Conservation (phyloP, 176 grass and related monocot genomes). For the Hsuehochloa calcarea region DNA sequence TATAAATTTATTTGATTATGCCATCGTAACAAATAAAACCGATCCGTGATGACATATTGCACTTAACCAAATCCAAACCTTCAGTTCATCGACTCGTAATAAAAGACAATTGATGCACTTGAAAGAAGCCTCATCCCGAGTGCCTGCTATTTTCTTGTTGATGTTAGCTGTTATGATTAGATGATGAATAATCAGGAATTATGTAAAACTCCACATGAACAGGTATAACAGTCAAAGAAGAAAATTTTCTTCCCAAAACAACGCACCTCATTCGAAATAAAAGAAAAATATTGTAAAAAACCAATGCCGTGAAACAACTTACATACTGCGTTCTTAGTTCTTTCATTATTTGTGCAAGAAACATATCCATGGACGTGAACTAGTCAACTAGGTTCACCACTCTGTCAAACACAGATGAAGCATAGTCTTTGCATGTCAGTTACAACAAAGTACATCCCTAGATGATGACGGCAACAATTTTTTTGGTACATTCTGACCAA, state of each 20-base stretch:
- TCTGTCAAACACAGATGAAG: neutral
- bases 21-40: neutral
- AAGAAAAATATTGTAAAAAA: neutral
- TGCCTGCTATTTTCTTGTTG: neutral
- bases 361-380: neutral
- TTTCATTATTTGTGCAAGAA: neutral
- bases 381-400: neutral
- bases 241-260: neutral
- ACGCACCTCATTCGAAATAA: neutral
- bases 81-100: neutral
- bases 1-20: neutral
- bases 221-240: neutral
- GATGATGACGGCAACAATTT: neutral
- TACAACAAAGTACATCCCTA: neutral
- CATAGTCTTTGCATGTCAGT: neutral
- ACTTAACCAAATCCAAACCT: neutral
- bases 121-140: neutral
- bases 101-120: neutral
- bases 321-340: neutral
- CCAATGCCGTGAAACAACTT: no score
- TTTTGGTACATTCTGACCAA: neutral
- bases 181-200: neutral
- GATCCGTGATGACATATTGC: neutral
- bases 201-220: neutral
- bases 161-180: neutral